phyloP scores from a whole-genome alignment of 1,284 basidiomycete genomes.

The Irpex rosettiformis region DNA sequence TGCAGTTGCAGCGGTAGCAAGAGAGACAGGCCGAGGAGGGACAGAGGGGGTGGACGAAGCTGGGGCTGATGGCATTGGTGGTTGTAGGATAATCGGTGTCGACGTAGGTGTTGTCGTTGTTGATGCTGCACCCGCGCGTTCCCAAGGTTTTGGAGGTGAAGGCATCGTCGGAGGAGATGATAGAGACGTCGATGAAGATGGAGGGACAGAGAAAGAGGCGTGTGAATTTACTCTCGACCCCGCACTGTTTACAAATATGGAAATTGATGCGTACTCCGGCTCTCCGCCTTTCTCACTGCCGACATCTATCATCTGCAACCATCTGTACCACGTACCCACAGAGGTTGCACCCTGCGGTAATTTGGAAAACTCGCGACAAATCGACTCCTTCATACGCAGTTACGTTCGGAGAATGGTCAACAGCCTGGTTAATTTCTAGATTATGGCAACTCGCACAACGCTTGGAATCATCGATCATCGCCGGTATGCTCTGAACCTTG shows the following conservation, averaged over 20 bases:
- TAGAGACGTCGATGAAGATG: slow-evolving; percentile 4
- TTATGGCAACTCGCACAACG: too few relatives aligned
- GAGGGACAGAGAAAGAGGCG: not conserved
- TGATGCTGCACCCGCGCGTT: slow-evolving; percentile 46
- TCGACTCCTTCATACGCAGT: too few relatives aligned
- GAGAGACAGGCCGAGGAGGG: slow-evolving; percentile 40
- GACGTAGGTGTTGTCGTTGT: slow-evolving; percentile 29
- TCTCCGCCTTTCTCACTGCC: not conserved
- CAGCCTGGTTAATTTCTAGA: too few relatives aligned
- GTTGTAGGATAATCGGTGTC: slow-evolving; percentile 23
- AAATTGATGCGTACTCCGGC: not conserved
- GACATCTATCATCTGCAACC: not conserved
- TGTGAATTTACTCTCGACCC: not conserved
- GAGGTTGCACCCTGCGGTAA: too few relatives aligned
- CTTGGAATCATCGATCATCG: too few relatives aligned
- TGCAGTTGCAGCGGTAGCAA: slow-evolving; percentile 21
- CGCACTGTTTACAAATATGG: not conserved
- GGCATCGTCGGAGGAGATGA: slow-evolving; percentile 42
- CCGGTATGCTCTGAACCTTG: too few relatives aligned
- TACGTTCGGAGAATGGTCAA: too few relatives aligned
- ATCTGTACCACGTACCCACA: too few relatives aligned
- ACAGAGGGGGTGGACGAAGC: slow-evolving; percentile 25
- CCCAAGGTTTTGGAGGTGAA: slow-evolving; percentile 86
- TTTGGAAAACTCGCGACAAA: too few relatives aligned
- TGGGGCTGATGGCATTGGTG: slow-evolving; percentile 25